phyloP scores from a whole-genome alignment of 2,329 filamentous ascomycete species.

The Diplodia sapinea region DNA sequence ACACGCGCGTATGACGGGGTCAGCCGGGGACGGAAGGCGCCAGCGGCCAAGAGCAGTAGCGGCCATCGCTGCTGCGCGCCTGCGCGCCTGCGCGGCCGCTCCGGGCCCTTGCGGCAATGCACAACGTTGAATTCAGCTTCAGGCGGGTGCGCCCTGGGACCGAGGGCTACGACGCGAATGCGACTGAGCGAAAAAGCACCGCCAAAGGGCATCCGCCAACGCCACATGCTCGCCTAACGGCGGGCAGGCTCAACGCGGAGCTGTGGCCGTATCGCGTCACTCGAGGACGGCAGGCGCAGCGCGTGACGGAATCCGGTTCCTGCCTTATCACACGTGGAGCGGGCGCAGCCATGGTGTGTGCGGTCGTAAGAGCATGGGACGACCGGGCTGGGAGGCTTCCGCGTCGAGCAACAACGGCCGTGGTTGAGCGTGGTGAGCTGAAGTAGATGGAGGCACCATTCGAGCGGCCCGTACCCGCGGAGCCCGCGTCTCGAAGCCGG shows the following conservation, averaged over 20 bases:
- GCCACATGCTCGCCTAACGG: conserved; percentile 2
- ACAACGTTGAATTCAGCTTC: conserved; percentile 4
- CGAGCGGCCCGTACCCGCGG: conserved; percentile 11
- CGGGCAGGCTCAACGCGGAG: neutral
- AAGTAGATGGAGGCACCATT: neutral
- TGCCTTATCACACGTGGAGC: conserved; percentile 21
- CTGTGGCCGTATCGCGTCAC: conserved; percentile 24
- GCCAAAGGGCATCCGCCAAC: neutral
- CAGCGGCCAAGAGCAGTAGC: neutral
- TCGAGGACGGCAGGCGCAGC: conserved; percentile 6
- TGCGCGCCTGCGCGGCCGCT: conserved; percentile 2
- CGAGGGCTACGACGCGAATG: conserved; percentile 8
- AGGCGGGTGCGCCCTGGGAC: neutral
- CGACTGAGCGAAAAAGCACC: conserved; percentile 15
- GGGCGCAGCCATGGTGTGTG: neutral
- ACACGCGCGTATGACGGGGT: neutral
- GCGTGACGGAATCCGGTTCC: conserved; percentile 19
- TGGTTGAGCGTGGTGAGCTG: neutral
- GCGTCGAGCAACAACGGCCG: neutral
- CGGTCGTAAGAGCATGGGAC: conserved; percentile 27
- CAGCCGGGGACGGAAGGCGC: neutral
- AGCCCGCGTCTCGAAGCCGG: neutral
- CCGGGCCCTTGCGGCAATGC: neutral
- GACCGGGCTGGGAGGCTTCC: conserved; percentile 3
- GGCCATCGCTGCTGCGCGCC: neutral